phyloP scores from a whole-genome alignment of 257 asterid genomes.

The Solanum rostratum region DNA sequence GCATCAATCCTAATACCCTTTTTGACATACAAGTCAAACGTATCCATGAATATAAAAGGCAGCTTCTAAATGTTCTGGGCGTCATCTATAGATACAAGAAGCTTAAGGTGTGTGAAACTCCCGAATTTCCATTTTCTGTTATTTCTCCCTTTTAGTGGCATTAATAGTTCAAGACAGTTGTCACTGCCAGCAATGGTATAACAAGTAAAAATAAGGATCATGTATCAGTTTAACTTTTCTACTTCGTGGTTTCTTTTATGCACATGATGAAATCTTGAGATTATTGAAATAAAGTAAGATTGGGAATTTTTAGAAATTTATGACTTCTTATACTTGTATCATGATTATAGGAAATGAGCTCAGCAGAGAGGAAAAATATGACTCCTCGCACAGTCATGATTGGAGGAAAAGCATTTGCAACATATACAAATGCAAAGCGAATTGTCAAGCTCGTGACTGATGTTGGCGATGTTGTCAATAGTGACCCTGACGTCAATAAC shows the following conservation, averaged over 20 bases:
- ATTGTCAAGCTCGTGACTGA: conserved; percentile 94
- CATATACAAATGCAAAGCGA: conserved; percentile 92
- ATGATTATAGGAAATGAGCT: conserved; percentile 74
- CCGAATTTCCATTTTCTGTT: conserved; percentile 3
- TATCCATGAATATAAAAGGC: conserved; percentile 97
- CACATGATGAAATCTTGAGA: background rate
- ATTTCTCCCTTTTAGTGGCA: background rate
- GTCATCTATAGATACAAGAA: conserved; percentile 93
- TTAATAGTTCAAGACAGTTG: background rate
- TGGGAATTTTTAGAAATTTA: background rate
- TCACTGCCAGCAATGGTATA: background rate
- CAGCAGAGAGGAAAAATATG: conserved; percentile 59
- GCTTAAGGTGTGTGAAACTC: conserved; percentile 61
- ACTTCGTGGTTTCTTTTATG: background rate
- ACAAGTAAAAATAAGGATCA: background rate
- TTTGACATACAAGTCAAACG: conserved; percentile 99
- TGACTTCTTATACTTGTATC: background rate
- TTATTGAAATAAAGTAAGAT: background rate
- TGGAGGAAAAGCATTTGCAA: conserved; percentile 99
- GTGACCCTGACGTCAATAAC: conserved; percentile 82
- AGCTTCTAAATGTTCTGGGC: conserved; percentile 84
- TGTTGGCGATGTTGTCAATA: conserved; percentile 90
- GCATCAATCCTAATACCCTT: conserved; percentile 73
- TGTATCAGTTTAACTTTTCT: background rate
- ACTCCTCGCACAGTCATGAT: conserved; percentile 95